These are phyloP conservation scores for Pythium folliculosum DNA, from an alignment of 352 stramenopile species.

Conservation along the genomic window DNA sequence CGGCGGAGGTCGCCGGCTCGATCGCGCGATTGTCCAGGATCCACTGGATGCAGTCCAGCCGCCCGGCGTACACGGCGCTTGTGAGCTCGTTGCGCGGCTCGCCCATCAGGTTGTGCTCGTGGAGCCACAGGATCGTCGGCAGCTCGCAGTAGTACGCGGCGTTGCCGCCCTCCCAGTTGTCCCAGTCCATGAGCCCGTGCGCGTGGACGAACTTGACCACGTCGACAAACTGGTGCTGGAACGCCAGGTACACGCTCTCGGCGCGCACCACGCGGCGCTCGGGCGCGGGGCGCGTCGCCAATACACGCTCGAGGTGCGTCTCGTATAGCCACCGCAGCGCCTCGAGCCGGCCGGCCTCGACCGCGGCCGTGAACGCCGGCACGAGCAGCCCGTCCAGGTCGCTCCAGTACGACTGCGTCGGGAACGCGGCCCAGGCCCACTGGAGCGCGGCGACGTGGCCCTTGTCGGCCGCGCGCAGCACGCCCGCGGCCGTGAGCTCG, in stretches of 20 bases:
- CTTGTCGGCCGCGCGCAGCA: constrained; percentile 20
- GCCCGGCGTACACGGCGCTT: constrained; percentile 19
- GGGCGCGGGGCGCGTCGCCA: background rate
- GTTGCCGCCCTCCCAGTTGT: constrained; percentile 22
- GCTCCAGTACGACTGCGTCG: constrained; percentile 27
- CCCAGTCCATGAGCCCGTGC: constrained; percentile 21
- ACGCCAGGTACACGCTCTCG: constrained; percentile 12
- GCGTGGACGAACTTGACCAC: constrained; percentile 15
- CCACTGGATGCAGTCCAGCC: constrained; percentile 24
- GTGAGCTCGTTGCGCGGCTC: constrained; percentile 22
- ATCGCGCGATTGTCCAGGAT: constrained; percentile 17
- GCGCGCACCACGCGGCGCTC: constrained; percentile 9
- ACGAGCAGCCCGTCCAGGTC: constrained; percentile 13
- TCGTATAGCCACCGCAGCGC: constrained; percentile 28
- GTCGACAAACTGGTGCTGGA: constrained; percentile 1
- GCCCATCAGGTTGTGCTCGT: constrained; percentile 7
- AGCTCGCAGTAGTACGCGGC: constrained; percentile 21
- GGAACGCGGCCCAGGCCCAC: constrained; percentile 11
- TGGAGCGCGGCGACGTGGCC: constrained; percentile 14
- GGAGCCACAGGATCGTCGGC: constrained; percentile 8
- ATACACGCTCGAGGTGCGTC: constrained; percentile 15
- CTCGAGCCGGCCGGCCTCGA: constrained; percentile 12
- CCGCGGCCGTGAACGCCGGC: constrained; percentile 18
- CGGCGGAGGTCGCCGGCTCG: background rate
- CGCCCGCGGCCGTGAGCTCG: background rate